Evolutionary conservation across 345 rosid genomes (phyloP), one percentile per base, ranked within the genome.

Genomic region (Eucalyptus regnans): DNA sequence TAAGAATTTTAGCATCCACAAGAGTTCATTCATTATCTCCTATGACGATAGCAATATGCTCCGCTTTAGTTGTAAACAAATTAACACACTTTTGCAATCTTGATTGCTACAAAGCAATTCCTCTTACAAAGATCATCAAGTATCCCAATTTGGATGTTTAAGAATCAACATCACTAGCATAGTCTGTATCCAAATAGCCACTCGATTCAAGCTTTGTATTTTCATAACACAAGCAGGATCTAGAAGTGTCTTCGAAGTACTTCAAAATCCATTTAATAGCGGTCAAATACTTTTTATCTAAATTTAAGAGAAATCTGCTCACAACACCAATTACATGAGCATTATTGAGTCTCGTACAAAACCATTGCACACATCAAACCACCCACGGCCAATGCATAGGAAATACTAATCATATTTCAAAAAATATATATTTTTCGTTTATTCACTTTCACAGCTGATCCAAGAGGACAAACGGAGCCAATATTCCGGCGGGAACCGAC

Each of bases 211-310:
- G 5, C 13, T 56, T 56, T 0, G 1, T 6, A 56, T 56, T 56
- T 56, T 23, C 62, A 9, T 23, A 56, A 56, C 23, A 52, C 23
- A 52, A 52, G 22, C 4, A 18, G 0, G 18, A 18, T 52, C 4
- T 7, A 1, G 16, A 7, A 52, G 23, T 5, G 9, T 7, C 23
- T 17, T 18, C 1, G 1, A 56, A 2, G 9, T 56, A 23, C 62
- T 23, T 56, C 62, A 9, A 56, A 56, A 9, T 56, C 6, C 12
- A 23, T 56, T 56, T 10, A 23, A 23, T 22, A 22, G 12, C 0
- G 1, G 6, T 56, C 2, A 6, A 23, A 56, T 23, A 25, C 3
- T 56, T 11, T 23, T 23, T 56, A 56, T 1, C 62, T 56, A 56
- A 25, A 56, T 56, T 56, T 23, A 5, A 56, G 12, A 4, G 6